These are phyloP conservation scores for Phytophthora sp. DNA, from an alignment of 352 stramenopile species.

Conservation along the genomic window DNA sequence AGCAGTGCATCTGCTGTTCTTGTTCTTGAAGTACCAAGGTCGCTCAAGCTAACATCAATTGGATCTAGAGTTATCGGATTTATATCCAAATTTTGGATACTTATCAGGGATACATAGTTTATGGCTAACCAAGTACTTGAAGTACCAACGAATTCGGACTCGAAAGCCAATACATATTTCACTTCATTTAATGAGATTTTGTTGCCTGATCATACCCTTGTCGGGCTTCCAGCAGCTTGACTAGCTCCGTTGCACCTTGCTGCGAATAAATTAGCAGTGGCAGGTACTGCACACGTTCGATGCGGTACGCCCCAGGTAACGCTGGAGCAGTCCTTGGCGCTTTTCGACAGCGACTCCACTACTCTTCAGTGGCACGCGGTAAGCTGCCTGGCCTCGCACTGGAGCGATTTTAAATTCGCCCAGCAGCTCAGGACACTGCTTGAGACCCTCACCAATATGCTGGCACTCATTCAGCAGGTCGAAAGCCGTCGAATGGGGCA, in stretches of 20 bases:
- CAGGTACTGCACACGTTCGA: constrained; percentile 33
- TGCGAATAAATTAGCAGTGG: constrained; percentile 32
- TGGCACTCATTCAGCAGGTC: constrained; percentile 96
- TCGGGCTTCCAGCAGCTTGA: background rate
- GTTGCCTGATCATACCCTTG: constrained; percentile 18
- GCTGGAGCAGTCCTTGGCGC: constrained; percentile 70
- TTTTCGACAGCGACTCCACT: constrained; percentile 76
- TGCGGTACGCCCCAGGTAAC: constrained; percentile 43
- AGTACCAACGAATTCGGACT: background rate
- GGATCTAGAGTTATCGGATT: too few relatives aligned
- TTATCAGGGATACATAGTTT: too few relatives aligned
- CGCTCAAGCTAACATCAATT: too few relatives aligned
- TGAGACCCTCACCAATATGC: constrained; percentile 94
- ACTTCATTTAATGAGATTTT: constrained; percentile 29
- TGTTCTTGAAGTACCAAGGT: too few relatives aligned
- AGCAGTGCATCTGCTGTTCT: too few relatives aligned
- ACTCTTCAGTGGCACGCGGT: constrained; percentile 94
- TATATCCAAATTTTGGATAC: constrained; percentile 1
- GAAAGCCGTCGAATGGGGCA: constrained; percentile 85
- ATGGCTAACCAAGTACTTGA: too few relatives aligned
- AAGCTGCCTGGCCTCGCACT: constrained; percentile 90
- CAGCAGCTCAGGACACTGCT: constrained; percentile 93
- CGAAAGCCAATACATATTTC: constrained; percentile 26
- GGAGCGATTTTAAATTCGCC: constrained; percentile 94
- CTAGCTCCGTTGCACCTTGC: constrained; percentile 5